Base-by-base conservation (phyloP, 2,329 filamentous ascomycete genomes). In the Penicillium paneum region DNA sequence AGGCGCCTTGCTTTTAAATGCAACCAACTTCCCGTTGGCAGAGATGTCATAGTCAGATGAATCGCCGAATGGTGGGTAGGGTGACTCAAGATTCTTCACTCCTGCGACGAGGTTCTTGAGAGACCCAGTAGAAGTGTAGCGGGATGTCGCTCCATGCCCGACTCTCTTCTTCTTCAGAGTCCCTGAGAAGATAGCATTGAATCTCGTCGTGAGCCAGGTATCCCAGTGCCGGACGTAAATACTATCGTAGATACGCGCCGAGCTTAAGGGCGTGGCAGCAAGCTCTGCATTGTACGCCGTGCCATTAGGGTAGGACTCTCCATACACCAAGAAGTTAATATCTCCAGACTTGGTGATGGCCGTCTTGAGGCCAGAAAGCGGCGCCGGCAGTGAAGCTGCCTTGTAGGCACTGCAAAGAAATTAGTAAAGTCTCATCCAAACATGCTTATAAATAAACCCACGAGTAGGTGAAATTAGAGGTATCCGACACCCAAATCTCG, bases 221-320 rank as follows among this genome's bases (percentile, higher is more conserved):
- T 95, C 90, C 90, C 90, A 95, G 66, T 95, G 89, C 13, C 90
- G 83, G 28, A 90, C 88, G 65, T 90, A 94, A 26, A 92, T 82
- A 44, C 82, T 83, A 19, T 83, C 84, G 71, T 94, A 94, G 21
- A 91, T 81, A 64, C 83, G 86, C 28, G 84, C 90, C 3, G 83
- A 82, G 19, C 86, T 86, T 24, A 79, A 74, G 2, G 82, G 77
- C 66, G 85, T 83, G 58, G 82, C 75, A 35, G 82, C 84, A 13
- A 80, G 78, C 35, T 85, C 78, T 12, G 83, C 78, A 67, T 89
- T 89, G 73, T 86, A 86, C 26, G 94, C 79, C 1, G 83, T 76
- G 5, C 90, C 92, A 42, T 85, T 79, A 3, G 87, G 81, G 4
- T 83, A 87, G 0, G 88, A 85, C 59, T 85, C 76, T 10, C 85